These are phyloP conservation scores for Fraxinus platypoda DNA, from an alignment of 305 asterid genomes.

Conservation along the genomic window DNA sequence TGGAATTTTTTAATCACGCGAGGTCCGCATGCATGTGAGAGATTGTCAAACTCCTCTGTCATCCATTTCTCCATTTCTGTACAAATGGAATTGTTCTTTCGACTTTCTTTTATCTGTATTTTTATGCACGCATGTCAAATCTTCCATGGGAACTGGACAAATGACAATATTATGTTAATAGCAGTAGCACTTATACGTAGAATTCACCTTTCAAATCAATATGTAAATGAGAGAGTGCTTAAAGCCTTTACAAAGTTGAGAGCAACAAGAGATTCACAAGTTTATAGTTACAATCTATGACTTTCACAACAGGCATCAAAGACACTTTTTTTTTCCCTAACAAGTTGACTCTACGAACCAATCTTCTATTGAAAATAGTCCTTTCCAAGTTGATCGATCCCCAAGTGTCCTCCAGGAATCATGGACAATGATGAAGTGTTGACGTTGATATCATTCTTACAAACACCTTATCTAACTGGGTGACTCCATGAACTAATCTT, in stretches of 20 bases:
- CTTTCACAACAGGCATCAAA: neutral
- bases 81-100: too few relatives aligned
- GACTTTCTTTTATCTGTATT: neutral
- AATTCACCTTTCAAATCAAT: neutral
- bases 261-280: neutral
- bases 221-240: neutral
- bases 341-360: neutral
- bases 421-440: neutral
- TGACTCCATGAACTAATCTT: neutral
- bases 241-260: neutral
- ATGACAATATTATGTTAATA: neutral
- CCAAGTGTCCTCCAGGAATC: neutral
- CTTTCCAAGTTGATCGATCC: neutral
- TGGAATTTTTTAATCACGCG: too few relatives aligned
- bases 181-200: neutral
- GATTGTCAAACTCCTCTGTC: too few relatives aligned
- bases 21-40: too few relatives aligned
- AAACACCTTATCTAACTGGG: neutral
- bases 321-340: neutral
- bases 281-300: neutral
- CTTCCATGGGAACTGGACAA: neutral
- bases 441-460: neutral
- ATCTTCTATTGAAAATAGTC: neutral
- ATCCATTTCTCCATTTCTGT: too few relatives aligned
- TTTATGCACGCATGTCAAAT: neutral